These are phyloP conservation scores for Bryum argenteum DNA, from an alignment of 225 moss, liverwort and hornwort species.

Conservation along the genomic window DNA sequence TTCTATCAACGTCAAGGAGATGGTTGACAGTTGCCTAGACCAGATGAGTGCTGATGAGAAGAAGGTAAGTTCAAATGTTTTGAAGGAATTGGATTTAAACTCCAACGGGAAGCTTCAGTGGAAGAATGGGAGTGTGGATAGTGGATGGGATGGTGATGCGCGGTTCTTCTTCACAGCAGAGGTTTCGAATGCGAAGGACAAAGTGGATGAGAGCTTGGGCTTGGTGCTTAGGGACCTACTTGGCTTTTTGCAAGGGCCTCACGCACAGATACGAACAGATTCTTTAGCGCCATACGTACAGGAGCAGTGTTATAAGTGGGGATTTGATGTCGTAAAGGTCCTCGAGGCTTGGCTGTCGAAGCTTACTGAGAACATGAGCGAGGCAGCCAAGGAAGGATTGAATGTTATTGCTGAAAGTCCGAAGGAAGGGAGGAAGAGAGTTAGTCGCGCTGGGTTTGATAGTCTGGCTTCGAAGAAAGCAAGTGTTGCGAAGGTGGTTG, in stretches of 20 bases:
- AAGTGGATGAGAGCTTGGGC: slow-evolving; percentile 72
- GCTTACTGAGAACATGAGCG: slow-evolving; percentile 65
- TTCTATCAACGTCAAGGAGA: slow-evolving; percentile 52
- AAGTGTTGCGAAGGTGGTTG: slow-evolving; percentile 54
- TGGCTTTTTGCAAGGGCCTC: slow-evolving; percentile 83
- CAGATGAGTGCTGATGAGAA: slow-evolving; percentile 36
- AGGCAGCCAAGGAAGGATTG: slow-evolving; percentile 32
- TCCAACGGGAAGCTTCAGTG: slow-evolving; percentile 53
- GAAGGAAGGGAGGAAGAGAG: slow-evolving; percentile 31
- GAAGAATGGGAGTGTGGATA: slow-evolving; percentile 64
- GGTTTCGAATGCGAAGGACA: slow-evolving; percentile 76
- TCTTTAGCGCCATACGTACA: slow-evolving; percentile 72
- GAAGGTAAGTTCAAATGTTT: slow-evolving; percentile 14
- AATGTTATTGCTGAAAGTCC: slow-evolving; percentile 34
- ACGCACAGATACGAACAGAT: slow-evolving; percentile 60
- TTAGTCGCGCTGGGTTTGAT: slow-evolving; percentile 35
- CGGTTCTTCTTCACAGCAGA: slow-evolving; percentile 67
- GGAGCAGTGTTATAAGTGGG: slow-evolving; percentile 74
- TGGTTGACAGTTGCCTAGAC: slow-evolving; percentile 58
- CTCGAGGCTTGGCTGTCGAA: slow-evolving; percentile 55
- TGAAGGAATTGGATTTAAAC: slow-evolving; percentile 42
- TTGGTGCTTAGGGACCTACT: slow-evolving; percentile 67
- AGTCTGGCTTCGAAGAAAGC: slow-evolving; percentile 30
- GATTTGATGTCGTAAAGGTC: slow-evolving; percentile 52
- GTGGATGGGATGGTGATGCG: slow-evolving; percentile 59